Base-by-base conservation (phyloP, 1,284 basidiomycete genomes). In the Trichosporon ovoides region DNA sequence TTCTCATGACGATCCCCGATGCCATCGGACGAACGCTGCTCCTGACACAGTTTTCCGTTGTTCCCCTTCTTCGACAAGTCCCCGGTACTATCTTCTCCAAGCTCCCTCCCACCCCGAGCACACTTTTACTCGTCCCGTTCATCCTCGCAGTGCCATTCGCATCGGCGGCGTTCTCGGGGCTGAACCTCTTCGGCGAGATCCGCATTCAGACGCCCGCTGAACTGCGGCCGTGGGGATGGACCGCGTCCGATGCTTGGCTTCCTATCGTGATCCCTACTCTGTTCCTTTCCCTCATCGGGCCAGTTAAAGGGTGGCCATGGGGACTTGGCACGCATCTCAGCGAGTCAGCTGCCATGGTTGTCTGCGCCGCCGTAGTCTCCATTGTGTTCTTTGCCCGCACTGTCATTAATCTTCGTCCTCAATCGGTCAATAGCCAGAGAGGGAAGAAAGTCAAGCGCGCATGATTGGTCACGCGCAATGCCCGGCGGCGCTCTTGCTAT, bases 1-100 rank as follows among this genome's bases (percentile, higher is more conserved):
- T 77, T 12, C 50, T 61, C 7, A 52, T 75, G 12, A 56, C 74
- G 31, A 49, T 75, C 18, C 68, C 70, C 10, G 76, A 78, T 58
- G 74, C 73, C 2, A 68, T 77, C 55, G 72, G 74, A 52, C 69
- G 76, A 65, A 67, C 74, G 2, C 69, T 78, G 6, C 71, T 78
- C 52, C 64, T 77, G 7, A 77, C 76, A 7, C 59, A 65, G 16
- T 74, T 77, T 67, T 70, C 74, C 28, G 56, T 76, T 50, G 52
- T 74, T 2, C 69, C 76, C 7, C 60, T 75, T 40, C 60, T 73
- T 1, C 56, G 61, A 48, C 53, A 58, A 0, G 28, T 48, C 2
- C 16, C 43, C 1, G 24, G 16, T n/a, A 34, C 35, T 10, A 24
- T 48, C 50, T 34, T 22, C 22, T 36, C 43, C 20, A 43, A 58